Percentiles rank a stretch among this genome's conserved stretches.
Evolutionary conservation across 352 stramenopile genomes (phyloP).

Genomic region (Phytopythium chamaehyphon): DNA sequence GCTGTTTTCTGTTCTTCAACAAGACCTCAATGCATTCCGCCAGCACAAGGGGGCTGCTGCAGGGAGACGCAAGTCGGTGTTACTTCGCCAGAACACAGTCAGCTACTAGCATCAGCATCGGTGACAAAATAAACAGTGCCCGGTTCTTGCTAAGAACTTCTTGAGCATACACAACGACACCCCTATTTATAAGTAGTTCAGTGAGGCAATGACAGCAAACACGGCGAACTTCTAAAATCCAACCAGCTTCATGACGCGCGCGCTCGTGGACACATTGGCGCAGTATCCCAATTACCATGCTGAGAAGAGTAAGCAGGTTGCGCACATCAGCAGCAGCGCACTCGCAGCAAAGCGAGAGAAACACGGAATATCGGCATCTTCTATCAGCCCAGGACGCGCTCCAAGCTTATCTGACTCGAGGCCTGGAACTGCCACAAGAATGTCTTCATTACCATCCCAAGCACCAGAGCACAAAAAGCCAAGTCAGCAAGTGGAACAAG

Average conservation of each 20-base stretch:
- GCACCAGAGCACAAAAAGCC: too few relatives aligned
- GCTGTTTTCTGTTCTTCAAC: slow-evolving; percentile 15
- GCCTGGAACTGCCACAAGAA: slow-evolving; percentile 5
- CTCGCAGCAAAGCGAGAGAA: slow-evolving; percentile 14
- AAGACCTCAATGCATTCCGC: neutral
- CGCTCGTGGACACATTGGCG: slow-evolving; percentile 9
- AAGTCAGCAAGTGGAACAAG: neutral
- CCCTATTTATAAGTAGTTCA: slow-evolving; percentile 1
- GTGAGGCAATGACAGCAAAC: neutral
- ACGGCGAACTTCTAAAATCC: too few relatives aligned
- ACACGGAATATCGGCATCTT: neutral
- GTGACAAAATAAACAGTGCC: too few relatives aligned
- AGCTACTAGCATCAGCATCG: too few relatives aligned
- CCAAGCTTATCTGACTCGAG: slow-evolving; percentile 8
- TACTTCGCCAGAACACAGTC: slow-evolving; percentile 8
- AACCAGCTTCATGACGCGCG: neutral
- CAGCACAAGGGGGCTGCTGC: neutral
- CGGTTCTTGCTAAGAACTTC: too few relatives aligned
- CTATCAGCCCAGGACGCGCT: neutral
- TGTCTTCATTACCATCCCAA: too few relatives aligned
- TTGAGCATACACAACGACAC: neutral
- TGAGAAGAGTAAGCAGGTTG: slow-evolving; percentile 40
- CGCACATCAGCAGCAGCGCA: slow-evolving; percentile 14
- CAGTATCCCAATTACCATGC: slow-evolving; percentile 64
- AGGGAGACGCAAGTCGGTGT: neutral